These are phyloP conservation scores for Acacia pycnantha DNA, from an alignment of 331 rosid genomes.

Conservation along the genomic window DNA sequence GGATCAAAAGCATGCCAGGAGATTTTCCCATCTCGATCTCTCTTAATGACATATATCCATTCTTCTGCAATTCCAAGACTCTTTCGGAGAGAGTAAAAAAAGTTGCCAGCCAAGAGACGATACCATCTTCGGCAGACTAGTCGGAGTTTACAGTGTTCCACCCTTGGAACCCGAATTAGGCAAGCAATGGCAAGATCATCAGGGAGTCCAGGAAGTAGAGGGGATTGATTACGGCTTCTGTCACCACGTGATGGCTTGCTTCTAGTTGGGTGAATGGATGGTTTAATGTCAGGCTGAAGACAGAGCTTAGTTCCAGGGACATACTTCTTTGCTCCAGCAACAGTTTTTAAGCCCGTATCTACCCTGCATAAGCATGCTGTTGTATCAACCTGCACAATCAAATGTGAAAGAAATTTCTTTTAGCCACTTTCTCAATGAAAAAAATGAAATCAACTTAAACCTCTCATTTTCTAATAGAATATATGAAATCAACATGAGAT, in stretches of 20 bases:
- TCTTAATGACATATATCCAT: constrained; percentile 79
- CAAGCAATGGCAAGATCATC: constrained; percentile 94
- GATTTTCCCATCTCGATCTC: constrained; percentile 82
- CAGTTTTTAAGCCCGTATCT: constrained; percentile 79
- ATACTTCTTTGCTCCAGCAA: constrained; percentile 74
- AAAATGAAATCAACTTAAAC: background rate
- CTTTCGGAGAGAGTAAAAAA: constrained; percentile 81
- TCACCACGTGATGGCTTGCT: constrained; percentile 71
- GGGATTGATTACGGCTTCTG: constrained; percentile 76
- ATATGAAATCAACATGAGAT: constrained; percentile 14
- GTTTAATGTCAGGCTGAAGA: constrained; percentile 85
- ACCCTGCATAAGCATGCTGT: constrained; percentile 87
- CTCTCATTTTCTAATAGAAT: background rate
- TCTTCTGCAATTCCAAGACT: constrained; percentile 74
- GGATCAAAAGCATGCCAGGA: constrained; percentile 96
- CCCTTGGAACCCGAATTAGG: constrained; percentile 78
- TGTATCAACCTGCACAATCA: constrained; percentile 74
- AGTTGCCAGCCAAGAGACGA: constrained; percentile 79
- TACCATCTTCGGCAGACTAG: constrained; percentile 87
- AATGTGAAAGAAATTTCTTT: constrained; percentile 13
- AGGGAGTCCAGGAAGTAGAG: constrained; percentile 84
- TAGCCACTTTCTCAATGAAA: constrained; percentile 7
- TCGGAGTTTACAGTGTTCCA: constrained; percentile 77
- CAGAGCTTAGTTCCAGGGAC: constrained; percentile 87
- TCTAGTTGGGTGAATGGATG: constrained; percentile 87